phyloP scores from a whole-genome alignment of 345 rosid genomes.

The Euclidium syriacum region DNA sequence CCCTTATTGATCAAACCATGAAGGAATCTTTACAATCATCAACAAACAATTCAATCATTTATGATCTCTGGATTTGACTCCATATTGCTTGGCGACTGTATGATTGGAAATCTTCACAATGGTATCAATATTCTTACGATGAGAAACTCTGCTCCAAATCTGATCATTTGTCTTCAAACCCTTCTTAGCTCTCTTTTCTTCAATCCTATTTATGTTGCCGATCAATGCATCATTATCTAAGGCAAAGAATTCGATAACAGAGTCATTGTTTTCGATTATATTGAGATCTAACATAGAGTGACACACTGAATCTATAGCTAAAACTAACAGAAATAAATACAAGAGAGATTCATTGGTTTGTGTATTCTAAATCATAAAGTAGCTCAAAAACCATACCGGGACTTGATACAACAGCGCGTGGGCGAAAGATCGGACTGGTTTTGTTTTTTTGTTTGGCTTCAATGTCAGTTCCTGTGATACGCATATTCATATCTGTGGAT shows the following conservation, averaged over 20 bases:
- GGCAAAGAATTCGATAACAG: not conserved
- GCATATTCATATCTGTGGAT: not conserved
- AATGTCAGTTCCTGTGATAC: not conserved
- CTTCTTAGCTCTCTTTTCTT: slow-evolving; percentile 26
- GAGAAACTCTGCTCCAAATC: not conserved
- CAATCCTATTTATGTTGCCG: slow-evolving; percentile 23
- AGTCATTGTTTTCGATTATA: not conserved
- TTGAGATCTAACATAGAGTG: not conserved
- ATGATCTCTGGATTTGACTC: not conserved
- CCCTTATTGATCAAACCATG: not conserved
- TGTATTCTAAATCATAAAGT: too few relatives aligned
- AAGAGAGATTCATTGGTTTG: too few relatives aligned
- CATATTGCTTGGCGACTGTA: not conserved
- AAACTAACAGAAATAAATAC: too few relatives aligned
- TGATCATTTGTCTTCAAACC: slow-evolving; percentile 11
- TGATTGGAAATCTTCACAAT: not conserved
- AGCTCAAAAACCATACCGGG: slow-evolving; percentile 13
- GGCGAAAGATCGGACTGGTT: slow-evolving; percentile 22
- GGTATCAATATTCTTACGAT: slow-evolving; percentile 10
- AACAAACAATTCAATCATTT: not conserved
- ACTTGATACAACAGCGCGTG: slow-evolving; percentile 32
- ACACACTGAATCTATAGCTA: not conserved
- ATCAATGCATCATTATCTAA: slow-evolving; percentile 30
- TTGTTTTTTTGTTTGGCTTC: not conserved
- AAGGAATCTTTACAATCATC: not conserved